These are phyloP conservation scores for Penicillium verhagenii DNA, from an alignment of 495 filamentous ascomycete genomes.

Conservation along the genomic window DNA sequence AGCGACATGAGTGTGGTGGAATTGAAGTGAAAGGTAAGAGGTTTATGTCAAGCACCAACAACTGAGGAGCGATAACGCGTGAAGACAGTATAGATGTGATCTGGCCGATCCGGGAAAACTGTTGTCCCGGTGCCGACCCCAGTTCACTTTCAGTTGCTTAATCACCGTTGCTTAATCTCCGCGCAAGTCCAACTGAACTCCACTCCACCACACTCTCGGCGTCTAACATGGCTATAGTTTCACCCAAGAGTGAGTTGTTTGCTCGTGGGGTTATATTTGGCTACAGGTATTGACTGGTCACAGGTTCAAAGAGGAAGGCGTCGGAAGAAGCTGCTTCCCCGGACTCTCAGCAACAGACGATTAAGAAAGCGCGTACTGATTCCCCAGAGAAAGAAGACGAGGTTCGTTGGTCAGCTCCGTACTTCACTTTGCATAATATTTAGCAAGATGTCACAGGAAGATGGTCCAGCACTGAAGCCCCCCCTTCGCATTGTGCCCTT, in stretches of 20 bases:
- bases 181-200: not conserved
- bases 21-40: constrained; percentile 1
- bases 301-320: constrained; percentile 76
- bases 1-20: constrained; percentile 56
- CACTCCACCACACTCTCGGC: not conserved
- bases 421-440: not conserved
- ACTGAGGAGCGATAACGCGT: not conserved
- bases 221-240: constrained; percentile 20
- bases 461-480: constrained; percentile 32
- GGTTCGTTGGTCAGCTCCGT: constrained; percentile 21
- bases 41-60: constrained; percentile 2
- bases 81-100: constrained; percentile 17
- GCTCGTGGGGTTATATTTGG: not conserved
- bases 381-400: constrained; percentile 53
- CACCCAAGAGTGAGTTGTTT: constrained; percentile 22
- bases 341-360: constrained; percentile 41
- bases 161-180: not conserved
- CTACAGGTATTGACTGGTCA: constrained; percentile 7
- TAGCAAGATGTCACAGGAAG: constrained; percentile 24
- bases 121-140: constrained; percentile 11
- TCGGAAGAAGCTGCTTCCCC: constrained; percentile 65
- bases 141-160: constrained; percentile 5
- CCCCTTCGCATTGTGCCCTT: constrained; percentile 65
- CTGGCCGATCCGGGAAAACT: constrained; percentile 16
- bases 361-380: constrained; percentile 63